These are phyloP conservation scores for Colletotrichum sublineola DNA, from an alignment of 2,329 filamentous ascomycete species.

Conservation along the genomic window DNA sequence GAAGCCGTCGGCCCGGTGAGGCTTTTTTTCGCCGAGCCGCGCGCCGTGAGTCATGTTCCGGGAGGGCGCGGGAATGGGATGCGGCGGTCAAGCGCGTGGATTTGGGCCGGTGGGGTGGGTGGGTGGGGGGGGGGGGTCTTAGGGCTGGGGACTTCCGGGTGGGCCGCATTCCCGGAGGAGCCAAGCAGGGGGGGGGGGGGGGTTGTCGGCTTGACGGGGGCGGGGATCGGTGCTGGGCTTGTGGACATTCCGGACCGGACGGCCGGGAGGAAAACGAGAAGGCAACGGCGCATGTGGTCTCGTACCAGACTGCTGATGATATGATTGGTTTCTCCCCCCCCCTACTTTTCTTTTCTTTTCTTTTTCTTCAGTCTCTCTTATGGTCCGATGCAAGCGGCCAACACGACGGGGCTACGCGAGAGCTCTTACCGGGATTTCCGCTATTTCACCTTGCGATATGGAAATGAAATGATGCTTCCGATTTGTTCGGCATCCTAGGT, in stretches of 20 bases:
- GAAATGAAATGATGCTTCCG: too few relatives aligned
- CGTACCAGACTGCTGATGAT: neutral
- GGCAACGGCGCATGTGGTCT: neutral
- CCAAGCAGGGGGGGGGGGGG: neutral
- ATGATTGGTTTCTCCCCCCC: too few relatives aligned
- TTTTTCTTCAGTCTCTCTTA: too few relatives aligned
- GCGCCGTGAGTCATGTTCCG: too few relatives aligned
- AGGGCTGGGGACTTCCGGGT: neutral
- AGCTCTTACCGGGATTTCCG: too few relatives aligned
- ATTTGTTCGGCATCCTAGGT: too few relatives aligned
- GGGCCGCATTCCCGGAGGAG: neutral
- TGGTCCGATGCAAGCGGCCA: too few relatives aligned
- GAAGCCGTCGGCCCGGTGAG: neutral
- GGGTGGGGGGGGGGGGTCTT: neutral
- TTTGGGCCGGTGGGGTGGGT: neutral
- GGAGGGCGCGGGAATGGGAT: neutral
- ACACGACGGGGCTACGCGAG: neutral
- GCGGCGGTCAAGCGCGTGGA: neutral
- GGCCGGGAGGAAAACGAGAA: neutral
- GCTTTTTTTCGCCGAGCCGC: too few relatives aligned
- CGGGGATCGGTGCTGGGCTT: neutral
- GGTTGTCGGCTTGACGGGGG: neutral
- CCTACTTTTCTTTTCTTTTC: too few relatives aligned
- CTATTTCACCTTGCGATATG: too few relatives aligned
- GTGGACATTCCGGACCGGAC: neutral